phyloP scores from a whole-genome alignment of 805 yeast genomes.

The Tetrapisispora iriomotensis region DNA sequence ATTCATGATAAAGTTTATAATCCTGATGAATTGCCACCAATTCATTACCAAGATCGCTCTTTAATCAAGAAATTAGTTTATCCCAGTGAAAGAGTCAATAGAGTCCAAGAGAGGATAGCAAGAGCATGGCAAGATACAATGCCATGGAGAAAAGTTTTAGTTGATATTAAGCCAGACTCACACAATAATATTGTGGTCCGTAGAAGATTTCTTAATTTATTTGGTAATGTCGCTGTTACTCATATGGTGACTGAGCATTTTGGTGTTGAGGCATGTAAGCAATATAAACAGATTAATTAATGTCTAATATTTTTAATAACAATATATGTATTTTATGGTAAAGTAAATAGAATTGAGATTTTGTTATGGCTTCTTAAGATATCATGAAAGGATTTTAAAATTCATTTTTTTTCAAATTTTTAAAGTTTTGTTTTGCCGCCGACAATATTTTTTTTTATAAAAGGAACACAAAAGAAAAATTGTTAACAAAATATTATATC shows the following conservation, averaged over 20 bases:
- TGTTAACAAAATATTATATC: too few species aligned
- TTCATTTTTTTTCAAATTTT: neutral
- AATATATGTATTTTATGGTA: too few species aligned
- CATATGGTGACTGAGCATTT: slow-evolving; percentile 56
- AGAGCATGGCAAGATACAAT: slow-evolving; percentile 73
- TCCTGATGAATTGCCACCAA: slow-evolving; percentile 55
- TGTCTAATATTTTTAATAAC: neutral
- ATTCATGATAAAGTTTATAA: slow-evolving; percentile 73
- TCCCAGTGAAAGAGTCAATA: slow-evolving; percentile 25
- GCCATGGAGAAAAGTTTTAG: slow-evolving; percentile 86
- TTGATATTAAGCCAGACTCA: slow-evolving; percentile 78
- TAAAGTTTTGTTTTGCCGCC: neutral
- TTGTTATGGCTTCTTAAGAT: too few species aligned
- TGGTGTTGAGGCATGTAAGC: slow-evolving; percentile 18
- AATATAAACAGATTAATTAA: neutral
- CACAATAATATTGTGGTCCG: slow-evolving; percentile 87
- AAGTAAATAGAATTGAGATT: too few species aligned
- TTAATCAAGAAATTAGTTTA: slow-evolving; percentile 22
- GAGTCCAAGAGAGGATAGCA: slow-evolving; percentile 62
- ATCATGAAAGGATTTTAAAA: neutral
- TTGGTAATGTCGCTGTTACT: slow-evolving; percentile 89
- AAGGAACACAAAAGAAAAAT: too few species aligned
- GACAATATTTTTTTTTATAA: neutral
- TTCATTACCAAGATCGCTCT: slow-evolving; percentile 29
- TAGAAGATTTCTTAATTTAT: slow-evolving; percentile 71